Base-by-base conservation (phyloP, 768 basidiomycete genomes). In the Panaeolus cyanescens region DNA sequence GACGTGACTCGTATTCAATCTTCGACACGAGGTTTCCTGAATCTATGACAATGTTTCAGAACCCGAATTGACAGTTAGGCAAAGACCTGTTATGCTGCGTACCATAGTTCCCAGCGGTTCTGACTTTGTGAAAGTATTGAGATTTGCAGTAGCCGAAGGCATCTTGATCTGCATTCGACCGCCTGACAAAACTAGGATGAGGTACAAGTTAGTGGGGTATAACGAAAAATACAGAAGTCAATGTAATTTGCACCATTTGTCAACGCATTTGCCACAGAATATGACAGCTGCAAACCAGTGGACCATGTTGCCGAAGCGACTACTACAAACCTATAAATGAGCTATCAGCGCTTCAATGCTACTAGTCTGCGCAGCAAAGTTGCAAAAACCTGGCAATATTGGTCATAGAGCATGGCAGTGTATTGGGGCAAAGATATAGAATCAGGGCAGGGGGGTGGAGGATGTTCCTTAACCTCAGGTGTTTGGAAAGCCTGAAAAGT, bases 321-420 rank as follows among this genome's bases (percentile, higher is more conserved):
- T 34, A 22, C 39, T 33, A 40, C 71, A 70, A 53, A 54, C 65
- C 69, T 65, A 30, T 3, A n/a, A n/a, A 42, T n/a, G 37, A 12
- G 12, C 39, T 17, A 22, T 42, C 22, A 42, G 39, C 19, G 42
- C 12, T 7, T 19, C 19, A 40, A 13, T 28, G 20, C 15, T 32
- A 53, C 5, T 7, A 4, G 3, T 53, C 6, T 54, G 8, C 15
- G 4, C 22, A 8, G 6, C 17, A 20, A 9, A 42, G 22, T 8
- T 20, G 5, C 7, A 19, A 20, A 22, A 19, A 79, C 78, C 57
- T 74, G 66, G 56, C 79, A 80, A 32, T 71, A 31, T 9, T 62
- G 65, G 12, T 70, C 71, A 63, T 74, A 81, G 7, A 78, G 53
- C n/a, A 79, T 64, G n/a, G 72, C 69, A 0, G 78, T 69, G 59